These are phyloP conservation scores for Orbilia ellipsospora DNA, from an alignment of 2,329 filamentous ascomycete species.

Conservation along the genomic window DNA sequence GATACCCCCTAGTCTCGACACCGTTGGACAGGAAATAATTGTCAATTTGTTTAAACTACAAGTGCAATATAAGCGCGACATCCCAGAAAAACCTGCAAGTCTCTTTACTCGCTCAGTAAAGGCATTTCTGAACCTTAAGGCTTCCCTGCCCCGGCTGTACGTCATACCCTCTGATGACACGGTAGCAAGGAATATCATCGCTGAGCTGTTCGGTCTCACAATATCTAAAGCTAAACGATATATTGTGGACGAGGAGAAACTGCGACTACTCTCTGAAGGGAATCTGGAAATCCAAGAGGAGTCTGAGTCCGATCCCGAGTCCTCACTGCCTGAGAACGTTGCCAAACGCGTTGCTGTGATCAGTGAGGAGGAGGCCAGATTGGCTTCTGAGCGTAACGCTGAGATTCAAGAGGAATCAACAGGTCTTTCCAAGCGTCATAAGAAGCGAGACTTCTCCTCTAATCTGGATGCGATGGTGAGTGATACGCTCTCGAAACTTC, in stretches of 20 bases:
- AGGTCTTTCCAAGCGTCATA: no score
- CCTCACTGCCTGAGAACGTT: no score
- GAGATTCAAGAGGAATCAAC: no score
- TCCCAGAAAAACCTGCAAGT: background rate
- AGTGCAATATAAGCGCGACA: background rate
- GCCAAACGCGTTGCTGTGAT: background rate
- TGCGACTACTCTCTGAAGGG: background rate
- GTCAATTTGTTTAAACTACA: background rate
- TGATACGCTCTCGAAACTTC: no score
- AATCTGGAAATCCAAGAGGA: background rate
- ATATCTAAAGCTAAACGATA: background rate
- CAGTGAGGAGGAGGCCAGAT: background rate
- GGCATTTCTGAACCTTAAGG: background rate
- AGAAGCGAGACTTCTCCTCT: no score
- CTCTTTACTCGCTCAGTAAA: background rate
- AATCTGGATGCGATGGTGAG: no score
- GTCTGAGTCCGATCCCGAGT: no score
- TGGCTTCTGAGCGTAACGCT: no score
- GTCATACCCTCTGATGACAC: background rate
- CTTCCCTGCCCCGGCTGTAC: background rate
- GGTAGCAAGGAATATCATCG: background rate
- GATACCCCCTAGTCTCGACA: background rate
- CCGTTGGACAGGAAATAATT: background rate
- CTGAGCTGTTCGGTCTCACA: background rate
- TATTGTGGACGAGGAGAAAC: background rate